Conservation (phyloP, 1,284 basidiomycete genomes). For the Porogramme epimiltina region DNA sequence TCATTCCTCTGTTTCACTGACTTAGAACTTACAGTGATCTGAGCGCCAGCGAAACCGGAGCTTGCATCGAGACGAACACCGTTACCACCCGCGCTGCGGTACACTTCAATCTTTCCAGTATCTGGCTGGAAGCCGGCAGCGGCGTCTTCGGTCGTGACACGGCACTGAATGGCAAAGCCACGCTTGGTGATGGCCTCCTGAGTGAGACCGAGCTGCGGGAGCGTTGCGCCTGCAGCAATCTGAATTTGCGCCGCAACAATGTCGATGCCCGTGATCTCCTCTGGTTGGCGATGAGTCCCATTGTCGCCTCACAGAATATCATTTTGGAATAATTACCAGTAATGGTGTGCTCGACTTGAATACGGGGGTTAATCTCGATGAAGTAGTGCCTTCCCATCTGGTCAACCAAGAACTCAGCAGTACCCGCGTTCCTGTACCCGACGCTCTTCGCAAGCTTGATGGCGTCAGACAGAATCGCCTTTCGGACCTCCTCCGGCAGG, state of each 20-base stretch:
- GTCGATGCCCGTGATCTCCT: slow-evolving; percentile 99
- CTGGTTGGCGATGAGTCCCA: slow-evolving; percentile 40
- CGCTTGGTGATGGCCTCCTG: slow-evolving; percentile 96
- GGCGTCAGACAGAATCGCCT: slow-evolving; percentile 88
- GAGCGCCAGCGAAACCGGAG: slow-evolving; percentile 98
- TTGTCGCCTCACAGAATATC: background rate
- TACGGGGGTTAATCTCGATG: slow-evolving; percentile 98
- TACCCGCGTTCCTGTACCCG: slow-evolving; percentile 95
- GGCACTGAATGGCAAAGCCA: slow-evolving; percentile 98
- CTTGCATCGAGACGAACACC: slow-evolving; percentile 97
- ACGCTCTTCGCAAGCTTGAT: slow-evolving; percentile 94
- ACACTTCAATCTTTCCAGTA: slow-evolving; percentile 99
- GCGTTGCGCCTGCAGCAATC: slow-evolving; percentile 95
- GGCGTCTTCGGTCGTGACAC: slow-evolving; percentile 99
- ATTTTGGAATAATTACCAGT: slow-evolving; percentile 61
- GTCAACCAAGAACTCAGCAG: slow-evolving; percentile 96
- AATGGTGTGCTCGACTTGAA: slow-evolving; percentile 98
- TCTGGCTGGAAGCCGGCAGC: slow-evolving; percentile 94
- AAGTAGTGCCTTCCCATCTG: slow-evolving; percentile 96
- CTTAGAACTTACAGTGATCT: slow-evolving; percentile 82
- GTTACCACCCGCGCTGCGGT: slow-evolving; percentile 97
- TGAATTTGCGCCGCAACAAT: slow-evolving; percentile 99
- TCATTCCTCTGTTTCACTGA: too few species aligned
- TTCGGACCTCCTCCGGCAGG: slow-evolving; percentile 88
- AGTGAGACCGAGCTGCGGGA: slow-evolving; percentile 94